Base-by-base conservation (phyloP, 2,329 filamentous ascomycete species). In the Didymella glomerata region DNA sequence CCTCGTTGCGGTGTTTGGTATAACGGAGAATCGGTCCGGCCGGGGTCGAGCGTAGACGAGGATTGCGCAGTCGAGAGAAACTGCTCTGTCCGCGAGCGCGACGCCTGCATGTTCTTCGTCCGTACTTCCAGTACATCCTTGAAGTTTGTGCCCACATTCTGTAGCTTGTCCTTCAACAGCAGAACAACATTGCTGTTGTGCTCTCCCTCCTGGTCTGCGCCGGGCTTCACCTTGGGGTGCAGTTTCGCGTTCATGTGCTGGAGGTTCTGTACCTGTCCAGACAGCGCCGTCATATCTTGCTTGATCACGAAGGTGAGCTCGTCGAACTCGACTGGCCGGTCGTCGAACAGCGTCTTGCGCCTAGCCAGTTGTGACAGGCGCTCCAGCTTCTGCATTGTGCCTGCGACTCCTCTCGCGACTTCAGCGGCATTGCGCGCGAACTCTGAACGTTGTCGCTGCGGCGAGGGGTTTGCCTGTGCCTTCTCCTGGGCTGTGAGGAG, bases 131-230 rank as follows among this genome's bases (percentile, higher is more conserved):
- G 84, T 6, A 98, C 94, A 70, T 98, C 94, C 79, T 98, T 98
- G 85, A 99, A 98, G 77, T 94, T 97, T 63, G 90, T 92, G 25
- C 91, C 91, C 3, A 99, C 94, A 72, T 97, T 93, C 38, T 93
- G 94, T 40, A 98, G 83, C 74, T 95, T 95, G 62, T 92, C 92
- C 79, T 97, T 93, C 18, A 98, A 82, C 74, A 98, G 84, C 62
- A 96, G 88, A 3, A 97, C 91, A 30, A 98, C 95, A 74, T 98
- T 97, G 79, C 97, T 96, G 82, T 96, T 97, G 81, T 99, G 96
- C 75, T 98, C 93, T 68, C 93, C 93, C 78, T 97, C 92, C 74
- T 97, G 93, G 62, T 88, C 85, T 11, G 72, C 75, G 60, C 72
- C 73, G 27, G 79, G 60, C 44, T 77, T 80, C 5, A 77, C 68